These are phyloP conservation scores for Stereum hirsutum DNA, from an alignment of 1,284 basidiomycete genomes.

Conservation along the genomic window DNA sequence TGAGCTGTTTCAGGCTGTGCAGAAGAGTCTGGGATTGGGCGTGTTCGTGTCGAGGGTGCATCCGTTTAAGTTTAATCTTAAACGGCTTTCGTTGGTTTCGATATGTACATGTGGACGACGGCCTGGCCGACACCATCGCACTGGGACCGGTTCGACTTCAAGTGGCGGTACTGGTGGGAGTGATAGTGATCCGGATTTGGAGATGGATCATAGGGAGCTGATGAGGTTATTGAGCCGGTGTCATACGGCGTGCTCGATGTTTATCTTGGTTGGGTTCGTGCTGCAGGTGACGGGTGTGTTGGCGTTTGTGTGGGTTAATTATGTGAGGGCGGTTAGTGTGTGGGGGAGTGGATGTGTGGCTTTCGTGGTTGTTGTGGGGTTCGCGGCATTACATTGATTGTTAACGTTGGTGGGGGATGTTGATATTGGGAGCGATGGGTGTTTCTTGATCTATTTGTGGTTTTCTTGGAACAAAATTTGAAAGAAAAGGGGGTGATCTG, in stretches of 20 bases:
- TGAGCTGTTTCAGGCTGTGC: too few relatives aligned
- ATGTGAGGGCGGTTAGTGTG: slow-evolving; percentile 21
- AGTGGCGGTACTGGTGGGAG: too few relatives aligned
- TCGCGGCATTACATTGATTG: slow-evolving; percentile 13
- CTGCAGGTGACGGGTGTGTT: slow-evolving; percentile 25
- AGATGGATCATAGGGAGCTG: slow-evolving; percentile 15
- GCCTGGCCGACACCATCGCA: too few relatives aligned
- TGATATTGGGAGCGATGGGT: background rate
- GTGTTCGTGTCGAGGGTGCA: too few relatives aligned
- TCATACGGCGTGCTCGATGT: slow-evolving; percentile 21
- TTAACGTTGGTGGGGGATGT: background rate
- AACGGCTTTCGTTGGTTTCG: too few relatives aligned
- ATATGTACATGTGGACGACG: too few relatives aligned
- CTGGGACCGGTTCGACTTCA: background rate
- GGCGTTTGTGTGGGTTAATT: slow-evolving; percentile 23
- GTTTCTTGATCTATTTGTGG: background rate
- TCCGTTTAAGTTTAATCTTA: too few relatives aligned
- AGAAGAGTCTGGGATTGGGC: too few relatives aligned
- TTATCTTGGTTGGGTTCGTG: slow-evolving; percentile 23
- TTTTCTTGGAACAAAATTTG: too few relatives aligned
- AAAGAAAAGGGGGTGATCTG: too few relatives aligned
- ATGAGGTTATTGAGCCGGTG: slow-evolving; percentile 22
- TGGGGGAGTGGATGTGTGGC: slow-evolving; percentile 23
- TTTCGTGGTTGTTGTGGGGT: slow-evolving; percentile 16
- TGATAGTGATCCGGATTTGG: slow-evolving; percentile 4